phyloP scores from a whole-genome alignment of 2,329 filamentous ascomycete genomes.

The Hymenoscyphus fraxineus region DNA sequence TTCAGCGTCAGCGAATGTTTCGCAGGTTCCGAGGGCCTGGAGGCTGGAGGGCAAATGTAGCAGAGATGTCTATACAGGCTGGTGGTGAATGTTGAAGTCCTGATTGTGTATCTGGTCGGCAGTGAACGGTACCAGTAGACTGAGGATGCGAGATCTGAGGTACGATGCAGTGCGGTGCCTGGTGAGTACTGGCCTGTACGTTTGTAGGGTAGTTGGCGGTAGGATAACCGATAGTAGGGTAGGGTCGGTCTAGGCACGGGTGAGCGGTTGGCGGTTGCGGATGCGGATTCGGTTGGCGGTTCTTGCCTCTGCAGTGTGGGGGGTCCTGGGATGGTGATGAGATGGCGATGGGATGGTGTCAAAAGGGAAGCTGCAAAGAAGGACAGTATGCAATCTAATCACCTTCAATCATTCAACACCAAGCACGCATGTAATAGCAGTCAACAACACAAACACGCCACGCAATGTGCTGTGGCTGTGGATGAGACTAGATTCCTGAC shows the following conservation, averaged over 20 bases:
- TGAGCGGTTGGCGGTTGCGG: background rate
- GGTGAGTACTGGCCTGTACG: too few species aligned
- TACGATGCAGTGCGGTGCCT: too few species aligned
- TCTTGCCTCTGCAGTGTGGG: background rate
- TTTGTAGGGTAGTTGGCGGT: background rate
- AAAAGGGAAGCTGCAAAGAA: background rate
- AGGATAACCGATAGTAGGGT: background rate
- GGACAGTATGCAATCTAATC: background rate
- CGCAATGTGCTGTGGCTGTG: background rate
- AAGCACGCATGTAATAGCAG: too few species aligned
- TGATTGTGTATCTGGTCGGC: background rate
- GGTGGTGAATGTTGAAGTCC: background rate
- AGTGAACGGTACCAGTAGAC: background rate
- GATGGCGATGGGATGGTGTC: background rate
- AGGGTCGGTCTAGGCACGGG: too few species aligned
- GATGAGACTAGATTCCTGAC: background rate
- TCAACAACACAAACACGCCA: background rate
- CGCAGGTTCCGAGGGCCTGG: background rate
- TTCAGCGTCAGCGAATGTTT: conserved; percentile 3
- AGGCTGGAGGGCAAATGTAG: background rate
- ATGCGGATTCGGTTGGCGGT: background rate
- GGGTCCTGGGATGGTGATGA: background rate
- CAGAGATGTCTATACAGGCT: background rate
- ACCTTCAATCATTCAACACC: background rate
- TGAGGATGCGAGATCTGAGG: background rate